phyloP scores from a whole-genome alignment of 73 alveolate genomes.

The Paramecium primaurelia region DNA sequence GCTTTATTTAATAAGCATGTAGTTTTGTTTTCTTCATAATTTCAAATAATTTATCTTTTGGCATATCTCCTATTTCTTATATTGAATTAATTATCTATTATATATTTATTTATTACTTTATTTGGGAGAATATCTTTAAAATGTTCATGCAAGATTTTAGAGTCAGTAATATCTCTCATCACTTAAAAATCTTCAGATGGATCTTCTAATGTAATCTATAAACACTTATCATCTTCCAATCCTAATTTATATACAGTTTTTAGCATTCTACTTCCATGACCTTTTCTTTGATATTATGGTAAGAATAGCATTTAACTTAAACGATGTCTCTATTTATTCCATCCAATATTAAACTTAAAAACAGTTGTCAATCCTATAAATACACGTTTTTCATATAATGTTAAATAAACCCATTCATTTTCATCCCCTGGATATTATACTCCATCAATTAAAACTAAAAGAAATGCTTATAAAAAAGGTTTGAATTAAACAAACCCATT shows the following conservation, averaged over 20 bases:
- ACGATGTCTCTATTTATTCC: neutral
- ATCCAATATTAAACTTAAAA: neutral
- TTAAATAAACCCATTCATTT: constrained; percentile 3
- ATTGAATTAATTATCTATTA: neutral
- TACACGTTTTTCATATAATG: neutral
- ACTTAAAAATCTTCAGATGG: constrained; percentile 52
- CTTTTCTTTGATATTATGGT: neutral
- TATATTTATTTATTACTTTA: neutral
- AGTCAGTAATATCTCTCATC: constrained; percentile 36
- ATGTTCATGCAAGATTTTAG: neutral
- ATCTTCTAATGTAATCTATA: constrained; percentile 31
- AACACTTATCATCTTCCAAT: neutral
- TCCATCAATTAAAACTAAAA: constrained; percentile 18
- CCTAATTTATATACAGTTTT: neutral
- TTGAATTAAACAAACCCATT: neutral
- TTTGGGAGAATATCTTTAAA: neutral
- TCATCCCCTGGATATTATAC: constrained; percentile 8
- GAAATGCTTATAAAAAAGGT: constrained; percentile 16
- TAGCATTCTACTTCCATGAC: constrained; percentile 13
- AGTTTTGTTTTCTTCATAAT: neutral
- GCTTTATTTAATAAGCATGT: neutral
- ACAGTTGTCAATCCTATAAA: neutral
- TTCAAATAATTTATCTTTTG: neutral
- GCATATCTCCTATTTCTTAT: neutral
- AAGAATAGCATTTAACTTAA: constrained; percentile 15